Percentiles rank a stretch among this genome's conserved stretches.
Evolutionary conservation across 345 rosid species (phyloP).

Genomic region (Eucalyptus pumila): DNA sequence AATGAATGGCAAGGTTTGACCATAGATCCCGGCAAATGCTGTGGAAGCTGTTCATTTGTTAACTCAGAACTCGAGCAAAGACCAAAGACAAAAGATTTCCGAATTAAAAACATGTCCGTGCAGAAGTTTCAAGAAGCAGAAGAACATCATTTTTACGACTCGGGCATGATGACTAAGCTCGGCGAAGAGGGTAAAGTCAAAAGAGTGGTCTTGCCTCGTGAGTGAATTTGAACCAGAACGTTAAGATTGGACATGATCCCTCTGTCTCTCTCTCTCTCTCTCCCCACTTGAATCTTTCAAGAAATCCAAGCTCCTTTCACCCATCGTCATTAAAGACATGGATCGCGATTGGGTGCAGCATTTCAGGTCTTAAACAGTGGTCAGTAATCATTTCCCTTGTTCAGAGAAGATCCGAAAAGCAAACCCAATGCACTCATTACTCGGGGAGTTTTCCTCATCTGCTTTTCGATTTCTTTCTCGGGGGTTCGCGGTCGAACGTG

Average conservation of each 20-base stretch:
- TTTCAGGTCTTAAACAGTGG: neutral
- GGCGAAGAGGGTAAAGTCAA: neutral
- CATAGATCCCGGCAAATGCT: neutral
- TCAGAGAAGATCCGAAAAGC: neutral
- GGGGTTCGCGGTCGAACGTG: neutral
- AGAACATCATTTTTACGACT: neutral
- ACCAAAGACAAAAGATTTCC: neutral
- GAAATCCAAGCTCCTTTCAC: neutral
- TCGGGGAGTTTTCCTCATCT: neutral
- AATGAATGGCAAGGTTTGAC: neutral
- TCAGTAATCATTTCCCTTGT: neutral
- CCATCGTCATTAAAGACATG: neutral
- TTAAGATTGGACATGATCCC: neutral
- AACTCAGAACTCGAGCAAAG: neutral
- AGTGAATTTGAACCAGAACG: neutral
- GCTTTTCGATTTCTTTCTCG: neutral
- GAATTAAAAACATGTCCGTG: neutral
- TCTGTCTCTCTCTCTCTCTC: neutral
- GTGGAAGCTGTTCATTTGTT: neutral
- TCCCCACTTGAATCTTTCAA: neutral
- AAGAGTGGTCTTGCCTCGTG: neutral
- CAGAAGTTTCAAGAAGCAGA: neutral
- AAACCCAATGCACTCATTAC: neutral
- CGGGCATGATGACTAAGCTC: neutral
- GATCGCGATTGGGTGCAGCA: neutral